Conservation (phyloP, 345 rosid genomes). For the Fremontodendron californicum region DNA sequence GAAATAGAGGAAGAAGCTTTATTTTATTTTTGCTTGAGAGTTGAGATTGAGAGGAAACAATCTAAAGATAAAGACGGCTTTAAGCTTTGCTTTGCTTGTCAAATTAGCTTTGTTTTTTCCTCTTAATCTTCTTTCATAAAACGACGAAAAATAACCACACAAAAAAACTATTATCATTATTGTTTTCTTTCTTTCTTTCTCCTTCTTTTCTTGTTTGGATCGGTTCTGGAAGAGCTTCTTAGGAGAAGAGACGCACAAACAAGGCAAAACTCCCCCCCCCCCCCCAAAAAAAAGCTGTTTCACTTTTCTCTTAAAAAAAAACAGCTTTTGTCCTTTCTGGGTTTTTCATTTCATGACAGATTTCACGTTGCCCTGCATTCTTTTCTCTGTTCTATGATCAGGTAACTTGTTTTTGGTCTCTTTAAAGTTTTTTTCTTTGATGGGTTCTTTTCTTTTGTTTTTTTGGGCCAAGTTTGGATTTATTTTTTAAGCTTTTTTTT, state of each 20-base stretch:
- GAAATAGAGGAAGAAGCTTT: neutral
- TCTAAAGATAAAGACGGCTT: constrained; percentile 7
- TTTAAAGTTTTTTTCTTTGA: neutral
- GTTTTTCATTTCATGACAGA: constrained; percentile 12
- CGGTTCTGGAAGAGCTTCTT: constrained; percentile 41
- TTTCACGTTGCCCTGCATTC: constrained; percentile 29
- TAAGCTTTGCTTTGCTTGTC: neutral
- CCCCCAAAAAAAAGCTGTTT: constrained; percentile 23
- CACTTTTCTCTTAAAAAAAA: constrained; percentile 19
- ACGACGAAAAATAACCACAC: neutral
- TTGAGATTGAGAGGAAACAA: neutral
- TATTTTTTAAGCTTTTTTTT: constrained; percentile 6
- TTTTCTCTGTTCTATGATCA: constrained; percentile 36
- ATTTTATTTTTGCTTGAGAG: neutral
- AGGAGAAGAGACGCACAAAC: constrained; percentile 4
- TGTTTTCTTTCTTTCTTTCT: neutral
- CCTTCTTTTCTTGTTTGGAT: constrained; percentile 36
- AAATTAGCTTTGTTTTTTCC: constrained; percentile 1
- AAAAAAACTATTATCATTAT: neutral
- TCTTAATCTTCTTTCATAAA: neutral
- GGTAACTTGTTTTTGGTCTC: constrained; percentile 27
- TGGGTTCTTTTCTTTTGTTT: constrained; percentile 8
- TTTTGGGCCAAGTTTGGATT: neutral
- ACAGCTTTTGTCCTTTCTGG: constrained; percentile 4
- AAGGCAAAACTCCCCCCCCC: neutral